These are phyloP conservation scores for Diaporthe nobilis DNA, from an alignment of 2,329 filamentous ascomycete species.

Conservation along the genomic window DNA sequence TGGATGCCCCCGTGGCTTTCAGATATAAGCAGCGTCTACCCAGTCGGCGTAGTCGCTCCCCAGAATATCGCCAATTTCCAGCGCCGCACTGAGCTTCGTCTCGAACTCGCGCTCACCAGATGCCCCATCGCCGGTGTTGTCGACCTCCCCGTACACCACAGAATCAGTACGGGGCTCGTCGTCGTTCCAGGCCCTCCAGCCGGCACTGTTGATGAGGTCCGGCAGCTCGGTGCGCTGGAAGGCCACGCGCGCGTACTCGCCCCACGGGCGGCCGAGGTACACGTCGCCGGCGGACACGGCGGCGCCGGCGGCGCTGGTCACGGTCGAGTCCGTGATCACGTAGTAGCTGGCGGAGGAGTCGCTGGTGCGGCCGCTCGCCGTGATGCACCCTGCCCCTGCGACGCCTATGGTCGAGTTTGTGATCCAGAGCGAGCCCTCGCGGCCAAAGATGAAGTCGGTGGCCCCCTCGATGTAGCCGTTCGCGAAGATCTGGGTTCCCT, in stretches of 20 bases:
- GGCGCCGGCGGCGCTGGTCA: slow-evolving; percentile 57
- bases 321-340: slow-evolving; percentile 66
- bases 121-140: slow-evolving; percentile 65
- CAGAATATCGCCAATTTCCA: slow-evolving; percentile 51
- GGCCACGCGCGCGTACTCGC: slow-evolving; percentile 62
- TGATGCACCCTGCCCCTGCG: slow-evolving; percentile 60
- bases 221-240: slow-evolving; percentile 63
- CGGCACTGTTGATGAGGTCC: slow-evolving; percentile 63
- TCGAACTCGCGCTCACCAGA: slow-evolving; percentile 63
- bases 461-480: slow-evolving; percentile 68
- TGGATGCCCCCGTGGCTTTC: not conserved
- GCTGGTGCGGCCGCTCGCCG: slow-evolving; percentile 57
- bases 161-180: slow-evolving; percentile 60
- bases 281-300: slow-evolving; percentile 55
- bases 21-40: slow-evolving; percentile 22
- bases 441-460: slow-evolving; percentile 72
- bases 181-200: slow-evolving; percentile 64
- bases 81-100: slow-evolving; percentile 49
- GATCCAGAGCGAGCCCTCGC: slow-evolving; percentile 66
- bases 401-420: slow-evolving; percentile 64
- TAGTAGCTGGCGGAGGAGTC: slow-evolving; percentile 61
- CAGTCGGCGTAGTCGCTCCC: slow-evolving; percentile 21
- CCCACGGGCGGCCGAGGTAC: slow-evolving; percentile 68
- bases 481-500: slow-evolving; percentile 67
- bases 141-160: slow-evolving; percentile 66